phyloP scores from a whole-genome alignment of 768 basidiomycete genomes.

The Hygrocybe coccinea region DNA sequence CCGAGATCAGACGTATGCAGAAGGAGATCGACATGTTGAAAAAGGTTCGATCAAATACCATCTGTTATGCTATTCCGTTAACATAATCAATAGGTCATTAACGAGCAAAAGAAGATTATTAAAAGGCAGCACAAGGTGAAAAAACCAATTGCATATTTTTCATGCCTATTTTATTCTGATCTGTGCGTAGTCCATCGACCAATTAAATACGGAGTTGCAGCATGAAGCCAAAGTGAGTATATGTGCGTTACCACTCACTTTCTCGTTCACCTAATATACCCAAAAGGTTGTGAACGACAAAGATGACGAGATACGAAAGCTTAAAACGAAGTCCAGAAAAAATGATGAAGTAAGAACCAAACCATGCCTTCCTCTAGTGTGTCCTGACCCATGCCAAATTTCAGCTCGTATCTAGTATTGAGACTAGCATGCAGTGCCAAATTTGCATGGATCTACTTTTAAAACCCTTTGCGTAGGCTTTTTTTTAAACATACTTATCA shows the following conservation, averaged over 20 bases:
- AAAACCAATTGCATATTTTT: background rate
- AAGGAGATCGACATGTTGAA: slow-evolving; percentile 55
- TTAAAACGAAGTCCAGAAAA: slow-evolving; percentile 46
- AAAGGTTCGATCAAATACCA: slow-evolving; percentile 24
- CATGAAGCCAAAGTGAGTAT: slow-evolving; percentile 35
- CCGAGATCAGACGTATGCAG: slow-evolving; percentile 52
- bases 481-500: background rate
- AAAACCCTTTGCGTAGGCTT: slow-evolving; percentile 62
- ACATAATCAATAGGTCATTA: slow-evolving; percentile 13
- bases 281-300: slow-evolving; percentile 32
- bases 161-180: background rate
- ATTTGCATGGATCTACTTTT: slow-evolving; percentile 69
- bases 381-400: background rate
- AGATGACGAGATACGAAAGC: slow-evolving; percentile 39
- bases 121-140: slow-evolving; percentile 57
- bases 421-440: slow-evolving; percentile 62
- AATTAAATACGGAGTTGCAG: slow-evolving; percentile 42
- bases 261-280: background rate
- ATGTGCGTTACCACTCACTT: background rate
- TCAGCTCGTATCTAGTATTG: slow-evolving; percentile 53
- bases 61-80: background rate
- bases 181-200: slow-evolving; percentile 18
- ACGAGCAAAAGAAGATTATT: slow-evolving; percentile 44
- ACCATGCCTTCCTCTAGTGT: background rate
- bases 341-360: slow-evolving; percentile 49